Base-by-base conservation (phyloP, 2,329 filamentous ascomycete species). In the Hypoxylon sp. region DNA sequence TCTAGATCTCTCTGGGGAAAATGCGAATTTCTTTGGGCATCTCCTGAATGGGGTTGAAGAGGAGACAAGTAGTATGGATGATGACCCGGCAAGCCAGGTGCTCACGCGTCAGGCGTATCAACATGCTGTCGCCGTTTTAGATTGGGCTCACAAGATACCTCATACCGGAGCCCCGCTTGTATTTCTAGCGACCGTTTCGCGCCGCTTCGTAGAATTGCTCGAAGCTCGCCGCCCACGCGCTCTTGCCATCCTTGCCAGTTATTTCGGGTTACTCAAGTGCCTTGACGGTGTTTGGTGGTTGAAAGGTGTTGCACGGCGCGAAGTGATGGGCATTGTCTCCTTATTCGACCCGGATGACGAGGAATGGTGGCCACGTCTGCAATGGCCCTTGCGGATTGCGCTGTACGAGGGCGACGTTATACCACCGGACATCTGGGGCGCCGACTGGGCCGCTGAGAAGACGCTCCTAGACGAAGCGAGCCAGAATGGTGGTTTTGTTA, bases 211-310 rank as follows among this genome's bases (percentile, higher is more conserved):
- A 71, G 88, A 88, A 61, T 83, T 88, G 30, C 82, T 92, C 11
- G 84, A 86, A 67, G 81, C 83, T 59, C 84, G 86, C 63, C 83
- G 86, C 11, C 89, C 89, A 1, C 86, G 89, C 11, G 88, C 89
- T 1, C 81, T 91, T 28, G 85, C 86, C 32, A 88, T 91, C 36
- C 82, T 91, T 1, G 89, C 89, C 5, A 89, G 87, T 75, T 91
- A 90, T 76, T 91, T 91, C 72, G 89, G 88, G 28, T 80, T 91
- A 38, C 81, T 92, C 50, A 89, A 89, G 74, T 84, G 84, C 34
- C 81, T 91, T 68, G 86, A 90, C 66, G 78, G 82, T 14, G 81
- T 89, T 14, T 93, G 91, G 91, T 93, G 91, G 90, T 80, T 92
- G 28, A 84, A 88, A 19, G 89, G 90, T 41, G 89, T 91, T 73